Percentiles rank a stretch among this genome's conserved stretches.
Conservation (phyloP, 345 rosid species). For the Sisymbrium irio region DNA sequence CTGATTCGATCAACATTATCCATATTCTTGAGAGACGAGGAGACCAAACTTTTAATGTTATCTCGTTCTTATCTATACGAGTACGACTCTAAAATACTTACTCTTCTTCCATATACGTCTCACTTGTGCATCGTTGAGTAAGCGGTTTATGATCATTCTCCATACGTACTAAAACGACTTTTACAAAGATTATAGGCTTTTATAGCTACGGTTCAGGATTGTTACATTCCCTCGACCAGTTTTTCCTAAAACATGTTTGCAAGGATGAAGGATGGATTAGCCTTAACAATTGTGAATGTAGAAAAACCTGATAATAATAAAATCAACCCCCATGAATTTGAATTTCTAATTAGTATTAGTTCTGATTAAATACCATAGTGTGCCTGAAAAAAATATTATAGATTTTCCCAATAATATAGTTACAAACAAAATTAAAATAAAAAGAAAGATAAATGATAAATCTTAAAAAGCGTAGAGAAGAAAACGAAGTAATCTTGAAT, state of each 20-base stretch:
- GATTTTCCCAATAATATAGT: background rate
- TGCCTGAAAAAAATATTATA: background rate
- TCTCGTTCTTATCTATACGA: background rate
- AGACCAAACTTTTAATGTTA: background rate
- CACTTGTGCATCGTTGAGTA: background rate
- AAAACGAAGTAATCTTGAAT: conserved; percentile 14
- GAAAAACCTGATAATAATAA: background rate
- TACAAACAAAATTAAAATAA: background rate
- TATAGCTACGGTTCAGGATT: background rate
- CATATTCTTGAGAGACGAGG: background rate
- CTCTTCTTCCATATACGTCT: background rate
- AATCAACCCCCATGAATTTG: background rate
- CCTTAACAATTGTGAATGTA: background rate
- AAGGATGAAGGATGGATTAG: background rate
- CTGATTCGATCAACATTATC: background rate
- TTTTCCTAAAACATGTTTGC: background rate
- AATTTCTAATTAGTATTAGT: background rate
- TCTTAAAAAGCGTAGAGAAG: background rate
- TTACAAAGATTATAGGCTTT: background rate
- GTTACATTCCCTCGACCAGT: background rate
- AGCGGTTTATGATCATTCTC: background rate
- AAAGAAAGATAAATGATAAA: background rate
- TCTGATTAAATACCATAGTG: background rate
- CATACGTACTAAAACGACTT: background rate
- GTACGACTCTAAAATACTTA: background rate